Evolutionary conservation across 331 rosid species (phyloP).

Genomic region (Pyracantha coccinea): DNA sequence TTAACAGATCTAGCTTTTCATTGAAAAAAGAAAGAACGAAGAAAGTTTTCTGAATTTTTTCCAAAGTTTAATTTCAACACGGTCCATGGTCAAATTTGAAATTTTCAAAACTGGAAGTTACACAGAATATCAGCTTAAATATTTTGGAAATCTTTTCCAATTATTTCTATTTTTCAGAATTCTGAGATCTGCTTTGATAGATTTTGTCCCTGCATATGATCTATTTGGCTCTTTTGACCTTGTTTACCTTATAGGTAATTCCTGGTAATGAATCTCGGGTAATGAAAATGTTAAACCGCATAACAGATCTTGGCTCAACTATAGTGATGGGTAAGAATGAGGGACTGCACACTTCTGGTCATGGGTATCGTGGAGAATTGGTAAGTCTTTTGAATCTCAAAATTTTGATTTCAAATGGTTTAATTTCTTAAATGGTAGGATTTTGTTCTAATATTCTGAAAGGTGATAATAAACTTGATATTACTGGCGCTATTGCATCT

Average conservation of each 20-base stretch:
- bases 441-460: background rate
- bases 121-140: background rate
- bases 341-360: constrained; percentile 95
- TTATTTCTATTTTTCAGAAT: background rate
- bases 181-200: background rate
- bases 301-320: constrained; percentile 90
- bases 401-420: background rate
- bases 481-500: background rate
- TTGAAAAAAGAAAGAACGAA: background rate
- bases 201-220: background rate
- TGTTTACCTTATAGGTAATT: constrained; percentile 48
- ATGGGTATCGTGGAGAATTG: constrained; percentile 91
- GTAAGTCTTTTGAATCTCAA: constrained; percentile 27
- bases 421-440: background rate
- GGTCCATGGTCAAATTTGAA: background rate
- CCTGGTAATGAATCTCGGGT: constrained; percentile 99
- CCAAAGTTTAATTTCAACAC: background rate
- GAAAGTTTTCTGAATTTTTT: background rate
- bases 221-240: background rate
- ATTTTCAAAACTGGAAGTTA: background rate
- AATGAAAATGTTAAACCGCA: constrained; percentile 92
- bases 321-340: constrained; percentile 89
- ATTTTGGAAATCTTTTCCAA: constrained; percentile 5
- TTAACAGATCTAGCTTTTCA: background rate
- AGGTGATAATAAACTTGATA: background rate